phyloP scores from a whole-genome alignment of 2,329 filamentous ascomycete species.

The Mycosphaerella sp. region DNA sequence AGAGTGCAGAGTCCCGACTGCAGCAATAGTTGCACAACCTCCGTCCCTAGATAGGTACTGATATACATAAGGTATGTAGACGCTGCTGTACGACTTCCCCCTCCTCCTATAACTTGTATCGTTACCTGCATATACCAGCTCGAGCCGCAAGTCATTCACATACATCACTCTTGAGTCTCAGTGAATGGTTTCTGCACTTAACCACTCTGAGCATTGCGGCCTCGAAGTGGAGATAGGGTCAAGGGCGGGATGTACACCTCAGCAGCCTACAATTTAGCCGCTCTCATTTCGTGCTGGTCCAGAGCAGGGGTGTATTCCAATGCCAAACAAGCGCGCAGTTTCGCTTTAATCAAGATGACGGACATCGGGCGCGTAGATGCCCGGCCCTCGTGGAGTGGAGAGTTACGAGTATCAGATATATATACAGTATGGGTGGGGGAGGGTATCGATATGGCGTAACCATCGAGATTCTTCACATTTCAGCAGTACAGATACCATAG shows the following conservation, averaged over 20 bases:
- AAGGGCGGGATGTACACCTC: neutral
- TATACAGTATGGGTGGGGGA: neutral
- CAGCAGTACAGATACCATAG: neutral
- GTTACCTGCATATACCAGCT: neutral
- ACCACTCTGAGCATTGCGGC: neutral
- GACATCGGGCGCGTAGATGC: neutral
- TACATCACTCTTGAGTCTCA: neutral
- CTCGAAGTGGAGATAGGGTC: neutral
- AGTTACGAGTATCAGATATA: neutral
- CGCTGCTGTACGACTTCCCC: neutral
- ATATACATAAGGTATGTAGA: no score
- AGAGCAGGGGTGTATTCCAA: neutral
- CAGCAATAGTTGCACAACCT: neutral
- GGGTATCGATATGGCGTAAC: neutral
- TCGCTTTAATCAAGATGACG: neutral
- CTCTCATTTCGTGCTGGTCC: neutral
- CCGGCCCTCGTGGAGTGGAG: neutral
- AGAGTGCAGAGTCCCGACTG: neutral
- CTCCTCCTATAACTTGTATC: neutral
- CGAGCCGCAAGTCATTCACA: neutral
- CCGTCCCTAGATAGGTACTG: no score
- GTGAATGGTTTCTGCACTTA: neutral
- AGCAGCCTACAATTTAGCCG: neutral
- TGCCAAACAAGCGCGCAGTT: neutral
- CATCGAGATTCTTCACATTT: neutral